Percentiles rank a stretch among this genome's conserved stretches.
Conservation (phyloP, 306 rosid species). For the Cyclanthera cordifolia region DNA sequence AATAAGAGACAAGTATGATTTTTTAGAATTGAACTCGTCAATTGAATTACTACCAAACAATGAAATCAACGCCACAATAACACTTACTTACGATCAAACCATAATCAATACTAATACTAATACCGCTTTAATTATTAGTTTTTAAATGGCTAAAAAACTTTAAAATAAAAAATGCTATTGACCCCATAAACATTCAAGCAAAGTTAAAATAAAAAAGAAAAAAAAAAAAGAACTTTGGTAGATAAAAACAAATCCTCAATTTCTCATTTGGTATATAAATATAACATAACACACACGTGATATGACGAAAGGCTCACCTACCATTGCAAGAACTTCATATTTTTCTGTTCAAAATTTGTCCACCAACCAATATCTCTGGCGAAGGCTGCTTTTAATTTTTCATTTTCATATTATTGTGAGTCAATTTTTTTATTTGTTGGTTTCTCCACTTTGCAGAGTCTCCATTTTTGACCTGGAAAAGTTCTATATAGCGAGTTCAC, state of each 20-base stretch:
- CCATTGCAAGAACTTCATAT: neutral
- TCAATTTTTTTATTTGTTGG: neutral
- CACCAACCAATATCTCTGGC: neutral
- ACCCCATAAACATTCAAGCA: too few relatives aligned
- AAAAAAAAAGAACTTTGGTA: too few relatives aligned
- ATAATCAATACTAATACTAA: too few relatives aligned
- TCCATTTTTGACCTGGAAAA: slow-evolving; percentile 3
- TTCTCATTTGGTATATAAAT: neutral
- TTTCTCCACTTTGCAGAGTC: neutral
- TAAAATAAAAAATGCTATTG: too few relatives aligned
- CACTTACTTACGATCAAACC: too few relatives aligned
- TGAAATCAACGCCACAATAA: too few relatives aligned
- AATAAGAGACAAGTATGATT: too few relatives aligned
- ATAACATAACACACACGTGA: neutral
- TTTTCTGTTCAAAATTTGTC: neutral
- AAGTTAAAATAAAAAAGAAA: neutral
- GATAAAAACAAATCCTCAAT: too few relatives aligned
- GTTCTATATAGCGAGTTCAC: slow-evolving; percentile 2
- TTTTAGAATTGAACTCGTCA: too few relatives aligned
- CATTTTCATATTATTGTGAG: neutral
- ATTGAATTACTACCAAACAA: too few relatives aligned
- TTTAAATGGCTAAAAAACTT: too few relatives aligned
- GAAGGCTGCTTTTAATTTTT: neutral
- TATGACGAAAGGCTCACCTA: neutral
- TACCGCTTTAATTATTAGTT: too few relatives aligned